Evolutionary conservation across 352 stramenopile species (phyloP), one percentile per base, ranked within the genome.

Genomic region (Globisporangium ultimum): DNA sequence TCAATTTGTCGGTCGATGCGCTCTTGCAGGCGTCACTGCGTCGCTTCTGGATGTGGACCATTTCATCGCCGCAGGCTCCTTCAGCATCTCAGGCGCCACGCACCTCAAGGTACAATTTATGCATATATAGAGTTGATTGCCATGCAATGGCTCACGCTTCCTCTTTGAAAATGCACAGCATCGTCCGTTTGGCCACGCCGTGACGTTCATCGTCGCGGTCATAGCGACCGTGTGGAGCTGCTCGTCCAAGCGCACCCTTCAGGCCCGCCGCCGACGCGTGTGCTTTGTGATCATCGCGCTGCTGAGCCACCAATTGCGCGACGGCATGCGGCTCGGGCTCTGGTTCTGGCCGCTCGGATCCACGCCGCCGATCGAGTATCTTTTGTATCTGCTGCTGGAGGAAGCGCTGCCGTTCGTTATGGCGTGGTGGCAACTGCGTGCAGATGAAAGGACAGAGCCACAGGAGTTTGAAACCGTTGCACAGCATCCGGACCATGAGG

Each of bases 281-380:
- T 74, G 71, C 28, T 88, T 91, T 47, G 68, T 87, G 14, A 49
- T 84, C 34, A 64, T 84, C 46, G 69, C 82, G 34, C 71, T 84
- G 48, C 57, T 89, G 38, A 82, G 74, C 42, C 82, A 91, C 68
- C 82, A 91, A 58, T 66, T 89, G 55, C 77, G 82, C 17, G 82
- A 91, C 53, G 82, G 63, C 24, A 84, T 82, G 61, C 69, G 78
- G 1, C 78, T 54, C 42, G 79, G 82, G 0, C 64, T 91, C 15
- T 91, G 79, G 79, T 83, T 87, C 53, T 91, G 78, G 79, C 82
- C 82, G 32, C 55, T 89, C 4, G 82, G 79, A 2, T 89, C 79
- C 11, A 88, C 79, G 13, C 78, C 73, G 13, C 71, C 76, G 14
- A 73, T 91, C 46, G 72, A 74, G 20, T 89, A 91, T 50, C 55